phyloP scores from a whole-genome alignment of 2,329 filamentous ascomycete species.

The Biscogniauxia sp. region DNA sequence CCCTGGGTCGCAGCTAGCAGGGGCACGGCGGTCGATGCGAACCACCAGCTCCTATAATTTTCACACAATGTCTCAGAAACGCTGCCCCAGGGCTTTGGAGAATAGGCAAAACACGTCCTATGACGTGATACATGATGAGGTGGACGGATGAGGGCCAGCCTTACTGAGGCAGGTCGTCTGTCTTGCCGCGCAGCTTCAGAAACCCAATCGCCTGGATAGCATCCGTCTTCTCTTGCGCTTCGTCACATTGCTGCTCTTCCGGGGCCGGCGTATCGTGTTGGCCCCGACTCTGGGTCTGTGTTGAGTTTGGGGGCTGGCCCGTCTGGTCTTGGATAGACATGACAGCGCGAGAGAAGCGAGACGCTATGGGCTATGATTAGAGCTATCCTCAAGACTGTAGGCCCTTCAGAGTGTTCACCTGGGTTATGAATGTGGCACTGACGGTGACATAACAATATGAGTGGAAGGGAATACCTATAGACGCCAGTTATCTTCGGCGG shows the following conservation, averaged over 20 bases:
- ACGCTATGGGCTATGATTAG: not conserved
- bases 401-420: not conserved
- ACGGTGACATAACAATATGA: not conserved
- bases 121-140: not conserved
- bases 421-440: not conserved
- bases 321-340: not conserved
- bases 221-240: not conserved
- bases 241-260: not conserved
- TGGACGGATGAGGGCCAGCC: no score
- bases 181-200: not conserved
- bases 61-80: not conserved
- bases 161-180: not conserved
- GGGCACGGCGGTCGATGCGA: conserved; percentile 9
- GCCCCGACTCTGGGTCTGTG: not conserved
- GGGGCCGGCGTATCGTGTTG: not conserved
- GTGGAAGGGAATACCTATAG: not conserved
- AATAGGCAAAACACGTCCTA: not conserved
- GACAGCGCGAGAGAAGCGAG: not conserved
- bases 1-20: conserved; percentile 9
- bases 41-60: conserved; percentile 7
- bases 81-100: not conserved
- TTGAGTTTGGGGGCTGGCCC: no score
- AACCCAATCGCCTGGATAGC: not conserved
- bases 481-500: no score
- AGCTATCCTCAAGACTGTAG: not conserved